Base-by-base conservation (phyloP, 495 filamentous ascomycete species). In the Xylaria castorea region DNA sequence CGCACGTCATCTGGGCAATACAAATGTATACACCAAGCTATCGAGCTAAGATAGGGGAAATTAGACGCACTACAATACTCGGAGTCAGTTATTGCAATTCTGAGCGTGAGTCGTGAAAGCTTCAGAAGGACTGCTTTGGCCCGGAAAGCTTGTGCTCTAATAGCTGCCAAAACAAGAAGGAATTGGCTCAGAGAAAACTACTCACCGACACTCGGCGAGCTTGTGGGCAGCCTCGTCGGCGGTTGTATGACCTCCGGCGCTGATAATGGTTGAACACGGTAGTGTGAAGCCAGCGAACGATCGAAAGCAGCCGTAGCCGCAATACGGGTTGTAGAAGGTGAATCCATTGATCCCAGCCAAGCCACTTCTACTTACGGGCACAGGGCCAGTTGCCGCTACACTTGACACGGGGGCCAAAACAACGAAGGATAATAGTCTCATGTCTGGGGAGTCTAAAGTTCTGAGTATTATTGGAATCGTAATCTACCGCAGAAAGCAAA, bases 251-350 rank as follows among this genome's bases (percentile, higher is more conserved):
- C 27, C 53, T 0, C 53, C 53, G 6, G 27, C 25, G 11, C 53
- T 58, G 25, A 32, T 30, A 30, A 32, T 34, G 3, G 53, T 30
- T 7, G 53, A 58, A 32, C 53, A 58, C 11, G 53, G 16, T 32
- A 58, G 4, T 7, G 12, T 18, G 30, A 58, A 64, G 34, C 16
- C 32, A 2, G 34, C 8, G 61, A 64, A 64, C 3, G 61, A 64
- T 22, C 61, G 34, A 46, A 64, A 64, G 61, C 61, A 64, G 61
- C 61, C 34, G 20, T 64, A 14, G 36, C 36, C 61, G 20, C 61
- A 64, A 18, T 64, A 64, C 16, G 61, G 61, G 25, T 64, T 32
- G 61, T 64, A 64, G 18, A 64, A 44, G 5, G 61, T 44, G 61
- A 64, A 64, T 14, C 61, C 61, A 46, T 64, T 25, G 20, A 64